Conservation (phyloP, 306 rosid species). For the peach (Prunus persica) region DNA sequence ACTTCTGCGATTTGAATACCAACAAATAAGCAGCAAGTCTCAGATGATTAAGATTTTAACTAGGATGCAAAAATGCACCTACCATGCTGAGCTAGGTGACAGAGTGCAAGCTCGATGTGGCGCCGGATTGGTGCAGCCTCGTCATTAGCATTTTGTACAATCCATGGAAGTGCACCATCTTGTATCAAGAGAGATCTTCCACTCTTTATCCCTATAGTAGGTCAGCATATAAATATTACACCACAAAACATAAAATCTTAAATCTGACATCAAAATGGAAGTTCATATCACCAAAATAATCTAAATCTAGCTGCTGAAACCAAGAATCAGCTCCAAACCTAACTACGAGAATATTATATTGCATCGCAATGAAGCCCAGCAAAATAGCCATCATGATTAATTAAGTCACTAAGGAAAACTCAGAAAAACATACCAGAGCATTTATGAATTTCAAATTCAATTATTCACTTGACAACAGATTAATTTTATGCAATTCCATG, state of each 20-base stretch:
- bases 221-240: slow-evolving; percentile 7
- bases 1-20: slow-evolving; percentile 55
- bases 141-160: slow-evolving; percentile 84
- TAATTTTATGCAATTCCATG: background rate
- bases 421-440: background rate
- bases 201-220: slow-evolving; percentile 53
- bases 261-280: background rate
- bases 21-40: background rate
- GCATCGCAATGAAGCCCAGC: background rate
- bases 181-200: slow-evolving; percentile 83
- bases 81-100: slow-evolving; percentile 99
- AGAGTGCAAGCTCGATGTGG: slow-evolving; percentile 96
- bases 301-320: background rate
- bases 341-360: background rate
- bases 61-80: slow-evolving; percentile 13
- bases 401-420: background rate
- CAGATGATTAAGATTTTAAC: background rate
- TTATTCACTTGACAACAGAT: background rate
- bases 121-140: slow-evolving; percentile 97
- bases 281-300: background rate
- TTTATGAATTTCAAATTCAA: too few species aligned
- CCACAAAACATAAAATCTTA: background rate
- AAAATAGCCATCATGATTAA: background rate
- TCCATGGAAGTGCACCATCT: slow-evolving; percentile 97
- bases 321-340: background rate